A percentile compares a stretch with the other conserved stretches of the same genome.
Evolutionary conservation across 2,329 filamentous ascomycete genomes (phyloP).

Genomic region (Neonectria punicea): DNA sequence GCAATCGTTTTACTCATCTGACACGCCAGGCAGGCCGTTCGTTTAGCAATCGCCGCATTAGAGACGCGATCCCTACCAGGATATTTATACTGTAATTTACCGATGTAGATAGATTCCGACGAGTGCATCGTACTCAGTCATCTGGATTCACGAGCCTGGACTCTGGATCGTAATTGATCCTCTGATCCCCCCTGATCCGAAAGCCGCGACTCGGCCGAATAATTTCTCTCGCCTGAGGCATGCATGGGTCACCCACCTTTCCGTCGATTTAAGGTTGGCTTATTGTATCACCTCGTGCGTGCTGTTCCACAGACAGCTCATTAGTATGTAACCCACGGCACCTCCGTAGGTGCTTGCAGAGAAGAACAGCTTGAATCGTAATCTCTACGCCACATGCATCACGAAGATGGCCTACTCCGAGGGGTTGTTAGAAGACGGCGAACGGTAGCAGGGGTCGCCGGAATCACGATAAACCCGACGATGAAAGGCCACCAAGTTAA

Average conservation of each 20-base stretch:
- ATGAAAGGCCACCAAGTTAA: too few species aligned
- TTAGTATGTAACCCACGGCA: not conserved
- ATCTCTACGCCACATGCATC: not conserved
- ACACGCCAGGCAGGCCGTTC: not conserved
- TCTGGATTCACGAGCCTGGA: not conserved
- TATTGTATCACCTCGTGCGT: not conserved
- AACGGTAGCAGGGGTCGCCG: not conserved
- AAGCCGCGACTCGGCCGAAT: slow-evolving; percentile 36
- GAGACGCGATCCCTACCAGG: not conserved
- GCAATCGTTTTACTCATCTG: not conserved
- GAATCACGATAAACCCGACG: not conserved
- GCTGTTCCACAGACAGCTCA: not conserved
- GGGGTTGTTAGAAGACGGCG: not conserved
- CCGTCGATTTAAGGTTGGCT: slow-evolving; percentile 1
- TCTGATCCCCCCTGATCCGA: not conserved
- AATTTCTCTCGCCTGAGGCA: slow-evolving; percentile 6
- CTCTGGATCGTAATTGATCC: not conserved
- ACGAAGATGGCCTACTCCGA: not conserved
- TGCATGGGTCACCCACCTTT: not conserved
- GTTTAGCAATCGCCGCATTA: not conserved
- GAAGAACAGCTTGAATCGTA: not conserved
- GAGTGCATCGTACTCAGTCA: not conserved
- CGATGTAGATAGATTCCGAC: slow-evolving; percentile 6
- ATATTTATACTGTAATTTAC: not conserved
- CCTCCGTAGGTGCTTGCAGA: not conserved